These are phyloP conservation scores for Corinectria fuckeliana DNA, from an alignment of 2,329 filamentous ascomycete species.

Conservation along the genomic window DNA sequence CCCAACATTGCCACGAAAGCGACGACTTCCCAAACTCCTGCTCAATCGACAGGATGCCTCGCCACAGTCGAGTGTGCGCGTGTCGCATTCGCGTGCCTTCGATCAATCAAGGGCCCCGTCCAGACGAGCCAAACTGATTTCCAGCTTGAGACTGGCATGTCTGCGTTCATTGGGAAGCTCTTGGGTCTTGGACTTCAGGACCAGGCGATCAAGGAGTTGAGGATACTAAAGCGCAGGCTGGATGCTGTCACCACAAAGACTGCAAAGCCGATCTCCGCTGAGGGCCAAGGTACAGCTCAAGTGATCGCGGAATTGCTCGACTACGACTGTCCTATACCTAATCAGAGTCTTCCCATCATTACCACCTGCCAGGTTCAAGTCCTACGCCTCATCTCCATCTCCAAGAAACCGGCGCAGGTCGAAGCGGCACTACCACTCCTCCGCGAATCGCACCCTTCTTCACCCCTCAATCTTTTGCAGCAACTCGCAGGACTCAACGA, in stretches of 20 bases:
- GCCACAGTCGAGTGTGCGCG: conserved; percentile 73
- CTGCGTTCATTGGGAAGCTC: conserved; percentile 71
- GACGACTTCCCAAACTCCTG: conserved; percentile 35
- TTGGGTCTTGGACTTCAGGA: conserved; percentile 69
- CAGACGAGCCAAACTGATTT: conserved; percentile 64
- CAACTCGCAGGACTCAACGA: conserved; percentile 50
- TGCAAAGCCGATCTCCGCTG: conserved; percentile 37
- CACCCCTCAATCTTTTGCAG: conserved; percentile 64
- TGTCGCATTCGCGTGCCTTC: conserved; percentile 69
- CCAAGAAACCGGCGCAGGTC: conserved; percentile 64
- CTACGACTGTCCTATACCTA: conserved; percentile 57
- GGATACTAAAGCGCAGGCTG: conserved; percentile 68
- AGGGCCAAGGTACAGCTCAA: conserved; percentile 40
- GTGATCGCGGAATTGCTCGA: conserved; percentile 65
- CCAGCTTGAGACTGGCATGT: conserved; percentile 77
- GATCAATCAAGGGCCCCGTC: conserved; percentile 61
- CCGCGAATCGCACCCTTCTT: conserved; percentile 57
- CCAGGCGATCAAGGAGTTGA: conserved; percentile 73
- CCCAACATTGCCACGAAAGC: conserved; percentile 49
- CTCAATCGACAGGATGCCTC: conserved; percentile 54
- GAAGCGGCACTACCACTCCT: conserved; percentile 65
- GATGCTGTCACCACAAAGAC: conserved; percentile 46
- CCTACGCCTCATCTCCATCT: conserved; percentile 66
- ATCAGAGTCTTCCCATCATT: conserved; percentile 59
- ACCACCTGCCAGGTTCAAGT: conserved; percentile 69